A percentile compares a stretch with the other conserved stretches of the same genome.
phyloP scores from a whole-genome alignment of 345 rosid genomes.

The Eucalyptus curtisii region DNA sequence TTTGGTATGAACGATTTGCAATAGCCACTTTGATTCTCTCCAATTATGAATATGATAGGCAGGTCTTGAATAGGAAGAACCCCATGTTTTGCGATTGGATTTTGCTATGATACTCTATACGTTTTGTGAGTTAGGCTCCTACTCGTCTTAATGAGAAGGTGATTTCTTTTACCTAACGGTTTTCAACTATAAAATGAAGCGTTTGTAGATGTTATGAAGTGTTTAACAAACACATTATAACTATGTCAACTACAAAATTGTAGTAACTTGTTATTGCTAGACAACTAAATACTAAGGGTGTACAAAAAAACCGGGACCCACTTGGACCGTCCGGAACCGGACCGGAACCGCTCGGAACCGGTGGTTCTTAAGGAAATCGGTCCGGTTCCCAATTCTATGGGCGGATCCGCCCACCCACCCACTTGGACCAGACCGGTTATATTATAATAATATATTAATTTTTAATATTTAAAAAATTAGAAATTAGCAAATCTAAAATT shows the following conservation, averaged over 20 bases:
- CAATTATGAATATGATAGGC: neutral
- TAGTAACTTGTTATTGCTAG: neutral
- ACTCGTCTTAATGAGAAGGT: neutral
- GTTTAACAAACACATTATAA: neutral
- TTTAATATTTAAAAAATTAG: too few species aligned
- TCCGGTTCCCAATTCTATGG: too few species aligned
- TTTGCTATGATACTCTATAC: neutral
- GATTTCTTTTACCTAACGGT: accelerated
- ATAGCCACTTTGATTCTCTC: neutral
- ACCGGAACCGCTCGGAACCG: too few species aligned
- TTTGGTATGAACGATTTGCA: neutral
- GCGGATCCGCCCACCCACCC: too few species aligned
- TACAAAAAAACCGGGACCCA: too few species aligned
- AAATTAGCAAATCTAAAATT: too few species aligned
- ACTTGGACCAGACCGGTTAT: too few species aligned
- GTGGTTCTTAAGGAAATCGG: too few species aligned
- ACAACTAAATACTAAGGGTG: neutral
- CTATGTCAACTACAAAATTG: neutral
- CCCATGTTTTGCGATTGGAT: neutral
- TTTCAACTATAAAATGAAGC: neutral
- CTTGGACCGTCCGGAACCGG: too few species aligned
- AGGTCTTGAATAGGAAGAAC: neutral
- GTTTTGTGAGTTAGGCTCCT: neutral
- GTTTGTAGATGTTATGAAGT: neutral
- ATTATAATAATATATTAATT: too few species aligned